Conservation (phyloP, 208 protist genomes). For the Leishmania turanica region DNA sequence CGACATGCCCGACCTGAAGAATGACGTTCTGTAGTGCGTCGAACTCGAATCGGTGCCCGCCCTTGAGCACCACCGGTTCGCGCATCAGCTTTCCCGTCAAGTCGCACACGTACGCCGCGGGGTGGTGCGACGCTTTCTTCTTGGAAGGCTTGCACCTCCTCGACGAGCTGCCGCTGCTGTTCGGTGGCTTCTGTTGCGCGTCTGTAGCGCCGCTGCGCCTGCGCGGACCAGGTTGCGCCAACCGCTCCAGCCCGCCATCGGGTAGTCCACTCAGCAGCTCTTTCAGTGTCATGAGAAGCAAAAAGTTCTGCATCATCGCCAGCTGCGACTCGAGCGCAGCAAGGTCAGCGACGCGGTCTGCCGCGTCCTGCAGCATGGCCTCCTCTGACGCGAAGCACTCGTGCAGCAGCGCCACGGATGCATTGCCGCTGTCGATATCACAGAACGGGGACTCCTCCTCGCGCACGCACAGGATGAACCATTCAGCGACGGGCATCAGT, state of each 20-base stretch:
- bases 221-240: slow-evolving; percentile 6
- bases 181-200: neutral
- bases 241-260: slow-evolving; percentile 17
- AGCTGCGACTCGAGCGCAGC: slow-evolving; percentile 72
- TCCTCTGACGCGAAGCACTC: slow-evolving; percentile 58
- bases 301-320: slow-evolving; percentile 56
- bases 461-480: slow-evolving; percentile 68
- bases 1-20: slow-evolving; percentile 83
- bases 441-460: slow-evolving; percentile 74
- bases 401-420: slow-evolving; percentile 59
- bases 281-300: slow-evolving; percentile 52
- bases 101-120: slow-evolving; percentile 73
- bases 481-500: slow-evolving; percentile 55
- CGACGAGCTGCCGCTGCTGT: neutral
- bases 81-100: slow-evolving; percentile 90
- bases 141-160: slow-evolving; percentile 14
- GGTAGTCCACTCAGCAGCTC: slow-evolving; percentile 61
- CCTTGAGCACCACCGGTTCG: slow-evolving; percentile 81
- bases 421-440: slow-evolving; percentile 45
- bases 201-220: neutral
- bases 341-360: slow-evolving; percentile 50
- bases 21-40: slow-evolving; percentile 79
- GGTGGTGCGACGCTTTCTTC: slow-evolving; percentile 58
- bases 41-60: slow-evolving; percentile 81
- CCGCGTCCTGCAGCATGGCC: slow-evolving; percentile 43